These are phyloP conservation scores for Tanozyma kutaoensis DNA, from an alignment of 805 yeast genomes.

Conservation along the genomic window DNA sequence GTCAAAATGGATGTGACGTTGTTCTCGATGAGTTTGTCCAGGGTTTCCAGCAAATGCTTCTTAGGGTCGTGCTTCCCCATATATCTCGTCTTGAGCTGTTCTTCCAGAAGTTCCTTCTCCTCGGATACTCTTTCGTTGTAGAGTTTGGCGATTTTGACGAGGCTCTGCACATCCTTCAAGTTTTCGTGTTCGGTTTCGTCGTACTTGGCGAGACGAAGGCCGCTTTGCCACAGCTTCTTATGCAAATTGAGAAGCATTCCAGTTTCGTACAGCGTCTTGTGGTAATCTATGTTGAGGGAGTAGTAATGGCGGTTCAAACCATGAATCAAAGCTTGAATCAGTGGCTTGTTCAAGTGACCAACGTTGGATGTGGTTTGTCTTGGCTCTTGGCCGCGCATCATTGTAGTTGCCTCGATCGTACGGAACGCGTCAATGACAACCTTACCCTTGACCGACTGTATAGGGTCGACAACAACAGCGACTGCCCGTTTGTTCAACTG, in stretches of 20 bases:
- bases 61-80: slow-evolving; percentile 99
- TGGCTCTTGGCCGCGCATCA: slow-evolving; percentile 96
- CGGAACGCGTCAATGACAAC: slow-evolving; percentile 98
- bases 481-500: slow-evolving; percentile 92
- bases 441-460: slow-evolving; percentile 96
- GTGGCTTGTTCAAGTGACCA: slow-evolving; percentile 90
- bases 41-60: slow-evolving; percentile 86
- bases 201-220: slow-evolving; percentile 68
- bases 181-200: slow-evolving; percentile 66
- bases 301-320: slow-evolving; percentile 95
- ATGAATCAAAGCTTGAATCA: slow-evolving; percentile 92
- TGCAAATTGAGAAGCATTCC: slow-evolving; percentile 89
- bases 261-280: slow-evolving; percentile 83
- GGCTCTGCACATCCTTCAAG: slow-evolving; percentile 53
- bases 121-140: slow-evolving; percentile 86
- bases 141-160: slow-evolving; percentile 84
- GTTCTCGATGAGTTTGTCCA: slow-evolving; percentile 76
- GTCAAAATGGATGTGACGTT: slow-evolving; percentile 81
- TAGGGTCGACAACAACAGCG: slow-evolving; percentile 97
- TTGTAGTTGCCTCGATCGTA: slow-evolving; percentile 71
- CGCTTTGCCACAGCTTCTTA: slow-evolving; percentile 92
- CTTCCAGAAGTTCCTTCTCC: slow-evolving; percentile 79
- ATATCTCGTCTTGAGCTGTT: slow-evolving; percentile 85
- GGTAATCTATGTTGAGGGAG: slow-evolving; percentile 88
- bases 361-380: slow-evolving; percentile 94